Evolutionary conservation across 805 yeast species (phyloP), one percentile per base, ranked within the genome.

Genomic region (Candida railenensis): DNA sequence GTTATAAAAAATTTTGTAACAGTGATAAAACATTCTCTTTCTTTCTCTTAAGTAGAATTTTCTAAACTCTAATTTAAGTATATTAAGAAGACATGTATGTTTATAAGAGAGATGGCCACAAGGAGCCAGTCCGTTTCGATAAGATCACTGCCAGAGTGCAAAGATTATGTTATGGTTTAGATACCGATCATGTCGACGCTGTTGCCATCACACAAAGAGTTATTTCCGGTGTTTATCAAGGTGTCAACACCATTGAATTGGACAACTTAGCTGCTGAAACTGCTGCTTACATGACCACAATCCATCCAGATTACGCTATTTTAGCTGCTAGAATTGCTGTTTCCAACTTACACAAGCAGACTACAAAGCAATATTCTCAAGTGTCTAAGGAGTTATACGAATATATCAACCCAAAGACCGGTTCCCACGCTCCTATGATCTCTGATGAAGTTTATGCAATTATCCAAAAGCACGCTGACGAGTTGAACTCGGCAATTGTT

Each of bases 271-370:
- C 98, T 42, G 97, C 98, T 38, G 99, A 94, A 70, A 90, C 97
- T 33, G 96, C 97, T 48, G 98, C 98, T 37, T 87, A 86, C 63
- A 89, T 94, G 97, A 90, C 97, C 48, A 92, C 98, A 11, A 81
- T 88, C 52, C 98, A 92, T 67, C 98, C 98, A n/a, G 98, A 94
- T 71, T 91, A 92, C 59, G 97, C 97, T 22, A 82, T 84, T 37
- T 77, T 90, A 57, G 97, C 97, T 45, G 97, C 98, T 32, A 84
- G 99, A 73, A 86, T 92, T 50, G 97, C 98, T 18, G 85, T 94
- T 46, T 88, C 97, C 37, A 89, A 89, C 66, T 77, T 94, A 62
- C 97, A 92, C 74, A 91, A 91, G 71, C 96, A 90, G 71, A 91
- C 97, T 44, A 87, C 89, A 50, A 87, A 87, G 67, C 86, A 78